Evolutionary conservation across 2,329 filamentous ascomycete species (phyloP), one percentile per base, ranked within the genome.

Genomic region (Cyanodermella asteris): DNA sequence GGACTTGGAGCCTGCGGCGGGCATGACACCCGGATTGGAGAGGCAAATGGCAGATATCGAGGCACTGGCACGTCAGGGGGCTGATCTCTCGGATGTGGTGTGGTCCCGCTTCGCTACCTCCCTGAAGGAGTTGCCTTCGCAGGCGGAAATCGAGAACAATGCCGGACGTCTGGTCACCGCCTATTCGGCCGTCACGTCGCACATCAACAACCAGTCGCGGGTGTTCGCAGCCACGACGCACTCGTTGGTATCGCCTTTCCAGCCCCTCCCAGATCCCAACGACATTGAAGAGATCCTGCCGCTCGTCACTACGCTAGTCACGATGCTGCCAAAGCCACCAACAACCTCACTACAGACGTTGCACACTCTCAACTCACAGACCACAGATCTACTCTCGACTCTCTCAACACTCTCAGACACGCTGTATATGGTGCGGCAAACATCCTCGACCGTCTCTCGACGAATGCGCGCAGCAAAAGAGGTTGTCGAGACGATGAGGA

Each of bases 361-460:
- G 10, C 29, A 26, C 14, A 25, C 25, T 18, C 27, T 39, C 5
- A 29, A 30, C 16, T 23, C 28, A n/a, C 28, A 28, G 10, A 34
- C 33, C n/a, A 17, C 28, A 11, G 33, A 36, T 5, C 54, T 84
- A 15, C 65, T 84, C 6, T 65, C 78, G 39, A 77, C 78, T 5
- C 63, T 97, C 23, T 80, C 78, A 37, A 74, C 80, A 36, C 59
- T 97, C 4, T 80, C 77, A 5, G 87, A 97, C 45, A 82, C 78
- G 4, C 59, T 97, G 17, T 84, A 94, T 48, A 91, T 94, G 72
- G 81, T 75, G 16, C 71, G 80, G 8, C 84, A 94, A 48, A 75
- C 77, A 1, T 87, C 78, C 0, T 74, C 70, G 3, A 73, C 74
- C 7, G 87, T 84, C 2, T 71, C 73, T 3, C 61, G 87, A 28